Evolutionary conservation across 1,284 basidiomycete genomes (phyloP).

Genomic region (Tylopilus sp.): DNA sequence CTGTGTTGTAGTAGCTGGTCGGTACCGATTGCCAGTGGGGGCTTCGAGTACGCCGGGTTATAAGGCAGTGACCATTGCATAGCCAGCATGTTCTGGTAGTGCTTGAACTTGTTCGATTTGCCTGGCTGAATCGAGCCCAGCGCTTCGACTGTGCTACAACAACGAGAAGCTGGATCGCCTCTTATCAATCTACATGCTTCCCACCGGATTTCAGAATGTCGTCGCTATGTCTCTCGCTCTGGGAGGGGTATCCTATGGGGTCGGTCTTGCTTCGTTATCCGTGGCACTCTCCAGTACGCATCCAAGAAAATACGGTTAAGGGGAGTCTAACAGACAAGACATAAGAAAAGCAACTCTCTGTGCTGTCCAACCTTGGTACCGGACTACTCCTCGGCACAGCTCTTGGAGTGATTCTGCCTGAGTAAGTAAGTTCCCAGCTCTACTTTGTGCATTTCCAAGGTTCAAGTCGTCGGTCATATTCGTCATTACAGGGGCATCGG

Average conservation of each 20-base stretch:
- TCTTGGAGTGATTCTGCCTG: conserved; percentile 87
- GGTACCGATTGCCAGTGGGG: no score
- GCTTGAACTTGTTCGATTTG: no score
- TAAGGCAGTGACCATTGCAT: no score
- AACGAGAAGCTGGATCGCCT: not conserved
- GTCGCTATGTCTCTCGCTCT: conserved; percentile 66
- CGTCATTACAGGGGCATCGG: conserved; percentile 54
- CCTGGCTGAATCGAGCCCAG: not conserved
- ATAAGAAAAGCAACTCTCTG: conserved; percentile 54
- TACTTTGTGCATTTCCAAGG: not conserved
- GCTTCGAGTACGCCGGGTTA: no score
- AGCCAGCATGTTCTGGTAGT: no score
- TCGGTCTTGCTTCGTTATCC: conserved; percentile 73
- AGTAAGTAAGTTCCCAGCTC: conserved; percentile 55
- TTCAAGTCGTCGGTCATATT: conserved; percentile 1
- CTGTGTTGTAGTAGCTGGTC: no score
- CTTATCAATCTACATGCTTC: conserved; percentile 17
- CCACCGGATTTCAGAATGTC: conserved; percentile 36
- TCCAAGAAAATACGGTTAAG: not conserved
- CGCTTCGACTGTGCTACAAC: not conserved
- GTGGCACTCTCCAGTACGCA: conserved; percentile 72
- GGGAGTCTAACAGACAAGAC: conserved; percentile 12
- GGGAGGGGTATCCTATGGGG: conserved; percentile 65
- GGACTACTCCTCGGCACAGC: conserved; percentile 89
- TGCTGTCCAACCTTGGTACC: conserved; percentile 68